These are phyloP conservation scores for Aspergillus ellipticus DNA, from an alignment of 495 filamentous ascomycete genomes.

Conservation along the genomic window DNA sequence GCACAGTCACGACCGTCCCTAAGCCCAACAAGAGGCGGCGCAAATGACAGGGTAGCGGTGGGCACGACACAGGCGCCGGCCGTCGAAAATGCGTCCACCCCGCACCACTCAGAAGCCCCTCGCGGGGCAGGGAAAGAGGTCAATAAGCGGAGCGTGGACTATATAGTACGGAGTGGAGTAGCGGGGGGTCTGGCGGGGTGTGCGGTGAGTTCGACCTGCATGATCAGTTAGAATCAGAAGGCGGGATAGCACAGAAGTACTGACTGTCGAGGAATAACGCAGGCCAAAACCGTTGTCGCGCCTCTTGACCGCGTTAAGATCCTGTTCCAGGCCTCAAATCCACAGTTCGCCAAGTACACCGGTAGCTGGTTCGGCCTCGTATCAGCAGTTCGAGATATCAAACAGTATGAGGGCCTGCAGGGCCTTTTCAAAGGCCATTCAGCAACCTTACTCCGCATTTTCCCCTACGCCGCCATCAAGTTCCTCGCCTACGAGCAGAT, in stretches of 20 bases:
- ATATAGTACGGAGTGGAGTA: slow-evolving; percentile 72
- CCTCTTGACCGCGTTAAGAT: slow-evolving; percentile 98
- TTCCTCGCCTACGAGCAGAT: slow-evolving; percentile 98
- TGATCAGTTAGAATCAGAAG: neutral
- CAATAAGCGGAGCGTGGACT: slow-evolving; percentile 74
- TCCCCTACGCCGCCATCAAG: slow-evolving; percentile 96
- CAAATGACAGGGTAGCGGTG: slow-evolving; percentile 12
- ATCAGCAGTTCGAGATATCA: slow-evolving; percentile 78
- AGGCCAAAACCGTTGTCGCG: slow-evolving; percentile 95
- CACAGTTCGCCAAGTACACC: slow-evolving; percentile 87
- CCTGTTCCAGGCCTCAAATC: slow-evolving; percentile 93
- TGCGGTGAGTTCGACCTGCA: slow-evolving; percentile 55
- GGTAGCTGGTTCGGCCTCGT: slow-evolving; percentile 80
- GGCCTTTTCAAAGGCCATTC: slow-evolving; percentile 93
- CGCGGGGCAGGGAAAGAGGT: slow-evolving; percentile 32
- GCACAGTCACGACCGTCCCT: slow-evolving; percentile 26
- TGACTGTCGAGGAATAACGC: slow-evolving; percentile 5
- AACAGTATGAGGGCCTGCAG: slow-evolving; percentile 61
- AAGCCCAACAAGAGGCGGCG: slow-evolving; percentile 22
- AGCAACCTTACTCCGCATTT: slow-evolving; percentile 89
- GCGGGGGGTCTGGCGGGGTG: slow-evolving; percentile 88
- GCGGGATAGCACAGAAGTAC: neutral
- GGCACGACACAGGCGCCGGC: slow-evolving; percentile 14
- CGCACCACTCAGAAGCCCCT: slow-evolving; percentile 12
- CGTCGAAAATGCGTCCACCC: slow-evolving; percentile 5